Evolutionary conservation across 2,329 filamentous ascomycete genomes (phyloP).

Genomic region (Thelonectria blattea): DNA sequence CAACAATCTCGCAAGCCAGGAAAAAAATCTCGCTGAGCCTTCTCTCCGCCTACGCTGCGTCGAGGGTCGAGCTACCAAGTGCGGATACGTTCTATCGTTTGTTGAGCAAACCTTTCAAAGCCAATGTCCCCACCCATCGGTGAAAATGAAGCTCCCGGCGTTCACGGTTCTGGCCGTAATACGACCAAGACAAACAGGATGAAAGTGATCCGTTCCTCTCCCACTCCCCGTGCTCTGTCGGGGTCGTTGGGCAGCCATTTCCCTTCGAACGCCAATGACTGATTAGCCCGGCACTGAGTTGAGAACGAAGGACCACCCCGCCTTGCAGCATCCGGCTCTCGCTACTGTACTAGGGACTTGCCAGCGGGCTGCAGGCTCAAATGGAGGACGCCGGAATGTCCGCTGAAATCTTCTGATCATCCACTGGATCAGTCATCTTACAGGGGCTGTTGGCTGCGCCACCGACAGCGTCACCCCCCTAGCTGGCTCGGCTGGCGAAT

Average conservation of each 20-base stretch:
- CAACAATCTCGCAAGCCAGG: conserved; percentile 5
- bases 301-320: conserved; percentile 3
- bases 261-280: conserved; percentile 15
- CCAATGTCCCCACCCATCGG: neutral
- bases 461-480: conserved; percentile 25
- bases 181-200: neutral
- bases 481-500: conserved; percentile 17
- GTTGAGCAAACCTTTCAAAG: neutral
- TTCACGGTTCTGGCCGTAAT: neutral
- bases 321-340: conserved; percentile 24
- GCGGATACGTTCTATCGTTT: neutral
- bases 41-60: neutral
- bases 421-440: conserved; percentile 33
- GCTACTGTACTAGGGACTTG: conserved; percentile 23
- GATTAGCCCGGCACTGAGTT: conserved; percentile 16
- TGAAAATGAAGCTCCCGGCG: neutral
- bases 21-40: conserved; percentile 7
- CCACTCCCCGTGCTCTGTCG: conserved; percentile 11
- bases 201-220: conserved; percentile 11
- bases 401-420: conserved; percentile 32
- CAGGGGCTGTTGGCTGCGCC: conserved; percentile 35
- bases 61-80: neutral
- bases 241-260: conserved; percentile 21
- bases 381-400: conserved; percentile 17
- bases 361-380: conserved; percentile 22